Percentiles rank a stretch among this genome's conserved stretches.
phyloP scores from a whole-genome alignment of 225 moss, liverwort and hornwort species.

The Thuidium tamariscinum region DNA sequence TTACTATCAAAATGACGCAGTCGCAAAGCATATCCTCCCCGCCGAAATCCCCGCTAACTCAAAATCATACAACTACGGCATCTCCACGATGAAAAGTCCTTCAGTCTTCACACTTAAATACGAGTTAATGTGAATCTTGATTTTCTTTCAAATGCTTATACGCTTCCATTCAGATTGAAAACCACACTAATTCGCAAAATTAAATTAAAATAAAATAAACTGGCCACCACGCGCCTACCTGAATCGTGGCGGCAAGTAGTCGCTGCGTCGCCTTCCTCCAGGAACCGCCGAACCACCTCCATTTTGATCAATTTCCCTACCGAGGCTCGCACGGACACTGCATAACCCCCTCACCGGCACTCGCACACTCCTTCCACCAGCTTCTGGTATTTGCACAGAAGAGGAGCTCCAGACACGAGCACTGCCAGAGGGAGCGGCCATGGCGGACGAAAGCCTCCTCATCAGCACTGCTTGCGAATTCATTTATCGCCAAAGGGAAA shows the following conservation, averaged over 20 bases:
- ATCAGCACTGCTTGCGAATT: background rate
- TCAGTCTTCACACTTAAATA: background rate
- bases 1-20: background rate
- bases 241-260: conserved; percentile 26
- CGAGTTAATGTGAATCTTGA: background rate
- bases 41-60: background rate
- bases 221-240: background rate
- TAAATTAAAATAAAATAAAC: background rate
- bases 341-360: background rate
- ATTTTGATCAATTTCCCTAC: background rate
- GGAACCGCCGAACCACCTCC: background rate
- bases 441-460: conserved; percentile 14
- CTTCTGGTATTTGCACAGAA: background rate
- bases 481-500: background rate
- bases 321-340: background rate
- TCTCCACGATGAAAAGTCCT: background rate
- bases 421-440: conserved; percentile 6
- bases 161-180: background rate
- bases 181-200: background rate
- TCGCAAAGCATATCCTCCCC: background rate
- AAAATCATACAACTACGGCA: background rate
- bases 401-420: conserved; percentile 10
- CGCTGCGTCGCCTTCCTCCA: background rate
- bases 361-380: background rate
- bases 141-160: background rate